Conservation (phyloP, 169 alveolate species). For the Nephromyces sp. region DNA sequence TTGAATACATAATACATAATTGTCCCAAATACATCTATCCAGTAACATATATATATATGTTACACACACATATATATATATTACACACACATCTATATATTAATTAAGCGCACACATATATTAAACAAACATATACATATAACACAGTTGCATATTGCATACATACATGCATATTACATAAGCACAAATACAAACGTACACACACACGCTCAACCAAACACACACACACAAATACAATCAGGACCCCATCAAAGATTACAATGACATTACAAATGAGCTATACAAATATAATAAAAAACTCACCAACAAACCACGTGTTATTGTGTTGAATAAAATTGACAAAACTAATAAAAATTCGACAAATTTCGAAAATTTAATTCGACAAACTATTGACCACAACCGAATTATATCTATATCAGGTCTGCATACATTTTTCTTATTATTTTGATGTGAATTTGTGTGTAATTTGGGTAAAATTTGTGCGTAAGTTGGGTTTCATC, state of each 20-base stretch:
- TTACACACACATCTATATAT: neutral
- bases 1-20: neutral
- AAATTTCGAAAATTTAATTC: neutral
- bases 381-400: neutral
- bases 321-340: slow-evolving; percentile 2
- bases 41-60: neutral
- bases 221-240: too few relatives aligned
- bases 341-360: neutral
- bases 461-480: too few relatives aligned
- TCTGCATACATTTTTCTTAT: too few relatives aligned
- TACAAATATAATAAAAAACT: neutral
- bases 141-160: neutral
- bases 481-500: too few relatives aligned
- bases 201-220: too few relatives aligned
- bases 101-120: neutral
- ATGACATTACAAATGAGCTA: neutral
- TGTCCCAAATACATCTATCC: neutral
- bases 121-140: neutral
- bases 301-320: slow-evolving; percentile 1
- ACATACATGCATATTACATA: neutral
- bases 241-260: slow-evolving; percentile 4
- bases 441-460: too few relatives aligned
- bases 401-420: slow-evolving; percentile 1
- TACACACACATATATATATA: neutral
- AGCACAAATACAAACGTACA: too few relatives aligned